Evolutionary conservation across 768 basidiomycete genomes (phyloP).

Genomic region (Podaxis sp.): DNA sequence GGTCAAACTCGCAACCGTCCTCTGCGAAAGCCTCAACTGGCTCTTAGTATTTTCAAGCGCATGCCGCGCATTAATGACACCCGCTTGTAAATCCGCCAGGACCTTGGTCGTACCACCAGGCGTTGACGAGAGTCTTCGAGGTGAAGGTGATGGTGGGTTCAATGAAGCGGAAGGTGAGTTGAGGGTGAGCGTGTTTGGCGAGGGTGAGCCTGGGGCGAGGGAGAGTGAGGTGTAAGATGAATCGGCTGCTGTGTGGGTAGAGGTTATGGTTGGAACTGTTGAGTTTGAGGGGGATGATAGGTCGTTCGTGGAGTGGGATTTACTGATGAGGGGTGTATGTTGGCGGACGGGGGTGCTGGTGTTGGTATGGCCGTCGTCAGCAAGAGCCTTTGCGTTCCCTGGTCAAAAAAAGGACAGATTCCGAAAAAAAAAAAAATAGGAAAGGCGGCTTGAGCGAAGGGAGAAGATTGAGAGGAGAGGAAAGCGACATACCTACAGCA

Average conservation of each 20-base stretch:
- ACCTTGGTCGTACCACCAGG: constrained; percentile 87
- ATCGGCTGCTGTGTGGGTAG: constrained; percentile 14
- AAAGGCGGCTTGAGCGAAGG: neutral
- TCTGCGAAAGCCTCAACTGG: constrained; percentile 78
- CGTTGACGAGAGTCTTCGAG: constrained; percentile 55
- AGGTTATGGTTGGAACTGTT: constrained; percentile 7
- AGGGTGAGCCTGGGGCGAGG: constrained; percentile 34
- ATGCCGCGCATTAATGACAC: constrained; percentile 74
- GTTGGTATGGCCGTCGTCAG: constrained; percentile 65
- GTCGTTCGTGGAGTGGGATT: constrained; percentile 14
- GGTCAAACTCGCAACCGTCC: constrained; percentile 81
- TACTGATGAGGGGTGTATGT: constrained; percentile 28
- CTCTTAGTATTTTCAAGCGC: constrained; percentile 86
- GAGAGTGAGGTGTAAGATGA: constrained; percentile 8
- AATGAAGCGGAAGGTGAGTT: constrained; percentile 37
- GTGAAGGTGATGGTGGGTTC: constrained; percentile 45
- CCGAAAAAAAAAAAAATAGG: constrained; percentile 14
- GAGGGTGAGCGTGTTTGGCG: constrained; percentile 26
- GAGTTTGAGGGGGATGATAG: neutral
- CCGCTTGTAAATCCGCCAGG: constrained; percentile 82
- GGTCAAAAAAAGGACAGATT: constrained; percentile 19
- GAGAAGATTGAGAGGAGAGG: neutral
- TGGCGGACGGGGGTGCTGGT: constrained; percentile 31
- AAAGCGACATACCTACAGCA: constrained; percentile 60
- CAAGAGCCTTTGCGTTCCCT: constrained; percentile 85